phyloP scores from a whole-genome alignment of 2,329 filamentous ascomycete species.

The Talaromyces amestolkiae region DNA sequence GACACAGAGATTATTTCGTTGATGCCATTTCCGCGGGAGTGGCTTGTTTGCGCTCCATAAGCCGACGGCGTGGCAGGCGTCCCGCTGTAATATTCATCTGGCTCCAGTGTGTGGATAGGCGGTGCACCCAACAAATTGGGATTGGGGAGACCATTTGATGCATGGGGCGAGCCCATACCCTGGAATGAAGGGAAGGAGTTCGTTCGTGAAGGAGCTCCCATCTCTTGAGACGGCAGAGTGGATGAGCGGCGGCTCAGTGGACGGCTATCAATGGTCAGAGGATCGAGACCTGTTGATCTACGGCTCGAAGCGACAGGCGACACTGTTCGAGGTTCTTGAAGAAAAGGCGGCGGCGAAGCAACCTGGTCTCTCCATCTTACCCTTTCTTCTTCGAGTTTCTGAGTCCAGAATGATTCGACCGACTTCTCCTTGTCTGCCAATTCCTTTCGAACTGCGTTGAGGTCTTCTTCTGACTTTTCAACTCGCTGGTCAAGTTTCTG shows the following conservation, averaged over 20 bases:
- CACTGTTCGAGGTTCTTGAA: slow-evolving; percentile 38
- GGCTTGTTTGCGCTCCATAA: slow-evolving; percentile 36
- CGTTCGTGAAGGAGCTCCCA: slow-evolving; percentile 45
- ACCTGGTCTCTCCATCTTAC: slow-evolving; percentile 56
- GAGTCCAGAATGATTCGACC: slow-evolving; percentile 56
- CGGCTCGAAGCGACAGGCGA: slow-evolving; percentile 45
- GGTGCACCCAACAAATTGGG: slow-evolving; percentile 32
- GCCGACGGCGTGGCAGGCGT: slow-evolving; percentile 40
- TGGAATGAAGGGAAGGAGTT: slow-evolving; percentile 40
- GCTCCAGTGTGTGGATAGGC: slow-evolving; percentile 45
- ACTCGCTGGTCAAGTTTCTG: slow-evolving; percentile 44
- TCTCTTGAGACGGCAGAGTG: slow-evolving; percentile 36
- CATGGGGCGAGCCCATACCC: slow-evolving; percentile 30
- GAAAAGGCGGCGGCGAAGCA: slow-evolving; percentile 34
- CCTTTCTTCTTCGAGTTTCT: slow-evolving; percentile 64
- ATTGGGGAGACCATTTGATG: slow-evolving; percentile 25
- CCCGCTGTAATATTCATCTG: slow-evolving; percentile 45
- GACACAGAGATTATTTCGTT: slow-evolving; percentile 87
- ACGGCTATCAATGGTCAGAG: slow-evolving; percentile 39
- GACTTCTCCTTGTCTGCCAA: slow-evolving; percentile 59
- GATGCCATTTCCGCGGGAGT: slow-evolving; percentile 55
- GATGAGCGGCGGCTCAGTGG: slow-evolving; percentile 43
- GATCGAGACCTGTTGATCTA: slow-evolving; percentile 37
- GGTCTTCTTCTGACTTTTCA: slow-evolving; percentile 57
- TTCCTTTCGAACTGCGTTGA: slow-evolving; percentile 58